Conservation (phyloP, 371 early-diverging fungal species). For the Actinomortierella ambigua region DNA sequence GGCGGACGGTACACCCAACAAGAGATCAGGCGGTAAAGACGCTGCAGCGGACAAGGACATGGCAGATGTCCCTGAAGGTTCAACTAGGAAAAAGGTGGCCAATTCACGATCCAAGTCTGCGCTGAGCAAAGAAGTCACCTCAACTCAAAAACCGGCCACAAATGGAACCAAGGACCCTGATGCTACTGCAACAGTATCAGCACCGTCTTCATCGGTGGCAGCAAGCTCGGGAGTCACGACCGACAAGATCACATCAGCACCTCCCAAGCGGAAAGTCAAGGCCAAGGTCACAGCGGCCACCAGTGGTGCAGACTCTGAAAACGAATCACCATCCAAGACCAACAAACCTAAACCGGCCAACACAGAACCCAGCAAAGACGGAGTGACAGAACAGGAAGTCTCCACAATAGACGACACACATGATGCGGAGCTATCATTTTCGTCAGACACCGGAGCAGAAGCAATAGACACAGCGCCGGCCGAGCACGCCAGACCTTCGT, state of each 20-base stretch:
- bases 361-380: too few species aligned
- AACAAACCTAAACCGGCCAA: too few species aligned
- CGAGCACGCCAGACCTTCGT: background rate
- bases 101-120: conserved; percentile 17
- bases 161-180: conserved; percentile 7
- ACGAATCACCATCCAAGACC: too few species aligned
- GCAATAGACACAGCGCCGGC: background rate
- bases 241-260: background rate
- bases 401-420: background rate
- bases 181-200: conserved; percentile 3
- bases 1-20: conserved; percentile 20
- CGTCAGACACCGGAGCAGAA: background rate
- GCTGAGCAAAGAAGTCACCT: conserved; percentile 8
- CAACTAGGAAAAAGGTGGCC: conserved; percentile 16
- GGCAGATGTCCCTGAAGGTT: conserved; percentile 31
- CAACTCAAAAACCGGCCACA: conserved; percentile 16
- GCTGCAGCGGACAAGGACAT: conserved; percentile 29
- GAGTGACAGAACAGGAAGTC: too few species aligned
- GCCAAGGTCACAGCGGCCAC: too few species aligned
- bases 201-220: background rate
- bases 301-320: too few species aligned
- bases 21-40: conserved; percentile 24
- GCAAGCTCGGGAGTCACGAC: background rate
- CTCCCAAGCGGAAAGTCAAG: too few species aligned
- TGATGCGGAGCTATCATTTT: background rate